These are phyloP conservation scores for Monosporascus sp. DNA, from an alignment of 2,329 filamentous ascomycete species.

Conservation along the genomic window DNA sequence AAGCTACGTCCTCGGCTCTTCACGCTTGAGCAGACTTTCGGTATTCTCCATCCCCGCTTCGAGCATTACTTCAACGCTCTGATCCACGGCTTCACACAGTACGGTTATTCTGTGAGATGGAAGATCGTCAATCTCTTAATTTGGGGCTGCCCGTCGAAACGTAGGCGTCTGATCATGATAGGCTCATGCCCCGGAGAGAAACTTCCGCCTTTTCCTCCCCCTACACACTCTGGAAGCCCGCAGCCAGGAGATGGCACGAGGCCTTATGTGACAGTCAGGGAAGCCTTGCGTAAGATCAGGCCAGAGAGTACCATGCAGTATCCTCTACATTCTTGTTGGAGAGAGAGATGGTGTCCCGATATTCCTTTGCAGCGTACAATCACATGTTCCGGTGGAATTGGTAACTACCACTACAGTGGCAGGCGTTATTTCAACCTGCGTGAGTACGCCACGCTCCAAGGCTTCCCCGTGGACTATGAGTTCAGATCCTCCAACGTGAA, in stretches of 20 bases:
- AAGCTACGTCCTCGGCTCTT: conserved; percentile 61
- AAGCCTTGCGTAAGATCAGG: conserved; percentile 34
- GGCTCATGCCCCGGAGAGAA: conserved; percentile 63
- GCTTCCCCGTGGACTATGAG: conserved; percentile 57
- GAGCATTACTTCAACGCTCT: conserved; percentile 53
- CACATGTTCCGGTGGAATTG: conserved; percentile 56
- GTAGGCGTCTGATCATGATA: conserved; percentile 51
- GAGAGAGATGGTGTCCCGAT: conserved; percentile 40
- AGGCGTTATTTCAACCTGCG: conserved; percentile 57
- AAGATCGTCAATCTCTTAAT: conserved; percentile 48
- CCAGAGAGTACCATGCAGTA: not conserved
- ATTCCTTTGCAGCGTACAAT: conserved; percentile 51
- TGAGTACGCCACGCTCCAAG: conserved; percentile 66
- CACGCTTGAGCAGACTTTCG: conserved; percentile 76
- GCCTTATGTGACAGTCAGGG: conserved; percentile 40
- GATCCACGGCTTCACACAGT: conserved; percentile 58
- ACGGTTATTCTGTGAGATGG: conserved; percentile 69
- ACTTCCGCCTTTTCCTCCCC: conserved; percentile 59
- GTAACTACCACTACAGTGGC: conserved; percentile 62
- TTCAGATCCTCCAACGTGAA: conserved; percentile 49
- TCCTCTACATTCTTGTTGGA: not conserved
- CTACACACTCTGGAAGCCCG: conserved; percentile 49
- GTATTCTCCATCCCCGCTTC: conserved; percentile 53
- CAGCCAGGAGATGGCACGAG: conserved; percentile 23
- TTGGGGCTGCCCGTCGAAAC: conserved; percentile 46